Evolutionary conservation across 352 stramenopile genomes (phyloP), one percentile per base, ranked within the genome.

Genomic region (Globisporangium viniferum): DNA sequence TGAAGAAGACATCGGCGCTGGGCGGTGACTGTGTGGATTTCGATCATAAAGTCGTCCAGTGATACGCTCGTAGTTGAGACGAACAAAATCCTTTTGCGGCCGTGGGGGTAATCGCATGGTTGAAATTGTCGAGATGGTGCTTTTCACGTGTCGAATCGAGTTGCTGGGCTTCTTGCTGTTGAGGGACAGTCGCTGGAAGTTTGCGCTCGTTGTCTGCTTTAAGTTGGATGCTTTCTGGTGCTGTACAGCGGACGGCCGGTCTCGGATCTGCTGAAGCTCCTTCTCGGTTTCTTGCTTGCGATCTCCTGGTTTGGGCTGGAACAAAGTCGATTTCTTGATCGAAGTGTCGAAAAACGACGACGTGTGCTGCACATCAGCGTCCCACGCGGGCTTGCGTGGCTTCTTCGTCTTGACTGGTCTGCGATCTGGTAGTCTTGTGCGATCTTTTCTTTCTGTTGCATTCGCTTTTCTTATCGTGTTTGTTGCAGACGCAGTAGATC

Each of bases 261-360:
- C 55, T 7, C 18, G 59, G 2, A 72, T 22, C 4, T 66, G 3
- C 24, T 73, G 44, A 7, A 62, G 59, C 31, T 83, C 67, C 0
- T 49, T 22, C 10, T 67, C 22, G 4, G 70, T 55, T 41, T 86
- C 73, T 24, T 70, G 72, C 41, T 41, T 74, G 9, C 76, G 79
- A n/a, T 87, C 78, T 0, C 79, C 74, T 0, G 77, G 64, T n/a
- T 68, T 66, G 5, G 82, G 64, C 56, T 83, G 76, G 53, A 91
- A 92, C 12, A 92, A 64, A 12, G 72, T 51, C 39, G 76, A 72
- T 59, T 84, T 89, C 58, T 81, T 87, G 15, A 92, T 71, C 1
- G 78, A 77, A 33, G 58, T 41, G 36, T 92, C 84, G 18, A 91
- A 91, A 22, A 90, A 39, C 12, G 64, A 70, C 14, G 66, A 31